Conservation (phyloP, 371 early-diverging fungal species). For the Mucor irregularis region DNA sequence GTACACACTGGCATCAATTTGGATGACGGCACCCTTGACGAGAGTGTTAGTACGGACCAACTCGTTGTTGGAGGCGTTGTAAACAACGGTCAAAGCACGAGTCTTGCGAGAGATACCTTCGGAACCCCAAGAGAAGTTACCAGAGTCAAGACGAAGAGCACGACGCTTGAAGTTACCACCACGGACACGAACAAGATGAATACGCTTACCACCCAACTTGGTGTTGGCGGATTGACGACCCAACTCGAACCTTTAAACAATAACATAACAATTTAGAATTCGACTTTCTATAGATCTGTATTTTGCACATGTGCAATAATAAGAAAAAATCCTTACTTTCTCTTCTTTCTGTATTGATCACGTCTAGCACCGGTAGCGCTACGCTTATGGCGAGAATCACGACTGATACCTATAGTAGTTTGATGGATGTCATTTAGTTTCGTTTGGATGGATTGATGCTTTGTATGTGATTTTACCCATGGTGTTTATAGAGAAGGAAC, state of each 20-base stretch:
- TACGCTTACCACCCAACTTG: slow-evolving; percentile 94
- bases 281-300: neutral
- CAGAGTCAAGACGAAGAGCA: slow-evolving; percentile 97
- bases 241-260: slow-evolving; percentile 85
- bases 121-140: slow-evolving; percentile 98
- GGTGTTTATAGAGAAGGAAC: slow-evolving; percentile 37
- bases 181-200: slow-evolving; percentile 95
- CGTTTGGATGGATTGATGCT: slow-evolving; percentile 22
- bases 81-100: slow-evolving; percentile 96
- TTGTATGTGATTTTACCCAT: slow-evolving; percentile 28
- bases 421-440: slow-evolving; percentile 5
- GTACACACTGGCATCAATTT: slow-evolving; percentile 99
- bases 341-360: slow-evolving; percentile 98
- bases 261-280: neutral
- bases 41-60: slow-evolving; percentile 99
- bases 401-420: slow-evolving; percentile 85
- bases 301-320: neutral
- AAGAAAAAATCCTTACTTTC: slow-evolving; percentile 47
- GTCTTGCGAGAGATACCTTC: slow-evolving; percentile 95
- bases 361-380: slow-evolving; percentile 98
- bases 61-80: slow-evolving; percentile 99
- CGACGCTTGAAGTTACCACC: slow-evolving; percentile 99
- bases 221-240: slow-evolving; percentile 99
- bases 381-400: slow-evolving; percentile 99
- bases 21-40: slow-evolving; percentile 98